Evolutionary conservation across 768 basidiomycete species (phyloP).

Genomic region (Hygrophorus pudorinus): DNA sequence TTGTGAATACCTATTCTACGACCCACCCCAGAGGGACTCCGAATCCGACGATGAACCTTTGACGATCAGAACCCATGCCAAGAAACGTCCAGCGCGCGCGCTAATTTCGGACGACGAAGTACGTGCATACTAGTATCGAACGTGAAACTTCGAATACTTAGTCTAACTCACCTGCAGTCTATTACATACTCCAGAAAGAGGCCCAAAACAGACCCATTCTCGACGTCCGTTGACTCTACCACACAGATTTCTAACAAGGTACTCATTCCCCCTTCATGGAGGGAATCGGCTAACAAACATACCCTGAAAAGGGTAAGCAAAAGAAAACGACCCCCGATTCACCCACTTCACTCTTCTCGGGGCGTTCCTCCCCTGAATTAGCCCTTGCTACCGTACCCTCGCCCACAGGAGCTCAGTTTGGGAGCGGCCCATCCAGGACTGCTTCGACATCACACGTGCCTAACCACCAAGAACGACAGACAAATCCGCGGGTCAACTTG

Average conservation of each 20-base stretch:
- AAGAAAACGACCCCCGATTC: not conserved
- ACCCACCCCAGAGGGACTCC: no score
- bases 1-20: no score
- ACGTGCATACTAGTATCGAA: no score
- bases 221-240: not conserved
- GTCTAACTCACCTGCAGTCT: no score
- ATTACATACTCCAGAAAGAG: constrained; percentile 2
- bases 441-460: constrained; percentile 9
- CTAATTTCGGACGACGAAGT: no score
- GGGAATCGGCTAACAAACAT: no score
- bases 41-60: no score
- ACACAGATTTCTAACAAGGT: no score
- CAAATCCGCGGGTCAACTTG: constrained; percentile 17
- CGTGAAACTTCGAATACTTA: no score
- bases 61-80: no score
- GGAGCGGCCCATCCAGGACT: constrained; percentile 7
- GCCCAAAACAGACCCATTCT: not conserved
- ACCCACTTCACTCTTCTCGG: constrained; percentile 6
- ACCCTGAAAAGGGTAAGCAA: constrained; percentile 6
- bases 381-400: not conserved
- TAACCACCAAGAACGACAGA: constrained; percentile 9
- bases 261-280: no score
- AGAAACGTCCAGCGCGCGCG: no score
- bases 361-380: not conserved
- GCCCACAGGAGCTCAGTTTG: constrained; percentile 1